Percentiles rank a stretch among this genome's conserved stretches.
Conservation (phyloP, 805 yeast genomes). For the Dipodascus albidus region DNA sequence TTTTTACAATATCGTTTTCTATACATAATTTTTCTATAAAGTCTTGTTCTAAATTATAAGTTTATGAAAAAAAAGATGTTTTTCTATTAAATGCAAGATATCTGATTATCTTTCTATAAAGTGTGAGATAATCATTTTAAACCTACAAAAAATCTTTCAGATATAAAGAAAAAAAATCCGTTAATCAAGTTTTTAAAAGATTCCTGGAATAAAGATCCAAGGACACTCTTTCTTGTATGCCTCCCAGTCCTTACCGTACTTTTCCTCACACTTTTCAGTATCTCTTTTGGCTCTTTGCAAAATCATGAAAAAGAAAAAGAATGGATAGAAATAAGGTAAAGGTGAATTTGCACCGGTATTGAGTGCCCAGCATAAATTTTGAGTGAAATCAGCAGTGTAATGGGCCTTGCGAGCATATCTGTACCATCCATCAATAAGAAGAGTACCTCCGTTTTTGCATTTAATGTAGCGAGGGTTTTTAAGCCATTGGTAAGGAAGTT, state of each 20-base stretch:
- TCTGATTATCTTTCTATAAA: no score
- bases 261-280: constrained; percentile 66
- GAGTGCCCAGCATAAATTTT: constrained; percentile 84
- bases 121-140: no score
- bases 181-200: constrained; percentile 47
- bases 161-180: no score
- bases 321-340: constrained; percentile 94
- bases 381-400: constrained; percentile 89
- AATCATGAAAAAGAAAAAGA: constrained; percentile 77
- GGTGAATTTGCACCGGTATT: constrained; percentile 80
- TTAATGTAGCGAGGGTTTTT: constrained; percentile 75
- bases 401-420: constrained; percentile 78
- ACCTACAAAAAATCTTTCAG: no score
- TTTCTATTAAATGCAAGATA: no score
- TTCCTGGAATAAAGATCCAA: constrained; percentile 80
- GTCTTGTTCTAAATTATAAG: no score
- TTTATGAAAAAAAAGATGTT: no score
- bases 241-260: constrained; percentile 94
- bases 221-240: constrained; percentile 81
- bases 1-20: no score
- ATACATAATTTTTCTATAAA: no score
- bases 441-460: constrained; percentile 73
- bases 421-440: constrained; percentile 92
- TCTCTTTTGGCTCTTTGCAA: constrained; percentile 86
- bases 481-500: constrained; percentile 72